Conservation (phyloP, 257 asterid species). For the Ehretia macrophylla region DNA sequence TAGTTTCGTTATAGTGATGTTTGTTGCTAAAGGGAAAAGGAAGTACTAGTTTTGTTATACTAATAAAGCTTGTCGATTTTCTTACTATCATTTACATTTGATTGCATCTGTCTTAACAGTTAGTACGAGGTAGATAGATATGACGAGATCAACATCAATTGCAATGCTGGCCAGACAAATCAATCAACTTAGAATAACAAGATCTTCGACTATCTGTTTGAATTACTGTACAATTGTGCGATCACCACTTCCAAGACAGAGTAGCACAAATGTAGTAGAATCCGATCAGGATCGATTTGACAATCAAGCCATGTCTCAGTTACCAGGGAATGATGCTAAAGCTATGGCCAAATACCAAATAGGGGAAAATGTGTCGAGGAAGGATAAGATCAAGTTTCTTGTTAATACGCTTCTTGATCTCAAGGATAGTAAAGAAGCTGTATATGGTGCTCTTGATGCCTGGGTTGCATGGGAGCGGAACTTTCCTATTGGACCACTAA, state of each 20-base stretch:
- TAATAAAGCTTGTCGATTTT: neutral
- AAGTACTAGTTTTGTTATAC: neutral
- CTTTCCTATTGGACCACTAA: slow-evolving; percentile 73
- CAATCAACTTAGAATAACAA: slow-evolving; percentile 25
- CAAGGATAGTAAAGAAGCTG: slow-evolving; percentile 50
- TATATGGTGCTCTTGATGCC: slow-evolving; percentile 75
- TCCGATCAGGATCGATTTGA: slow-evolving; percentile 13
- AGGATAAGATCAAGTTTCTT: slow-evolving; percentile 56
- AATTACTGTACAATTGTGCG: slow-evolving; percentile 26
- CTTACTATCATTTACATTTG: too few relatives aligned
- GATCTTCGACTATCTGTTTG: slow-evolving; percentile 27
- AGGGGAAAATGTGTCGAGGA: slow-evolving; percentile 70
- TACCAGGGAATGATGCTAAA: slow-evolving; percentile 17
- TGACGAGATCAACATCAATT: slow-evolving; percentile 36
- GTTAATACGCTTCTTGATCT: slow-evolving; percentile 54
- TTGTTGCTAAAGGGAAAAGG: neutral
- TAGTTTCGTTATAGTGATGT: too few relatives aligned
- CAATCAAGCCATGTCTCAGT: slow-evolving; percentile 13
- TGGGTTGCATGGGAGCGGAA: slow-evolving; percentile 91
- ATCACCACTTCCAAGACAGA: slow-evolving; percentile 19
- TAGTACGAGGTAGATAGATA: slow-evolving; percentile 9
- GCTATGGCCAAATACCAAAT: slow-evolving; percentile 30
- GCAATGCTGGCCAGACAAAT: slow-evolving; percentile 34
- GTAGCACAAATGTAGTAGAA: slow-evolving; percentile 13
- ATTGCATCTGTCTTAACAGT: slow-evolving; percentile 2